A percentile compares a stretch with the other conserved stretches of the same genome.
These are phyloP conservation scores for Kwoniella bestiolae DNA, from an alignment of 768 basidiomycete species.

Conservation along the genomic window DNA sequence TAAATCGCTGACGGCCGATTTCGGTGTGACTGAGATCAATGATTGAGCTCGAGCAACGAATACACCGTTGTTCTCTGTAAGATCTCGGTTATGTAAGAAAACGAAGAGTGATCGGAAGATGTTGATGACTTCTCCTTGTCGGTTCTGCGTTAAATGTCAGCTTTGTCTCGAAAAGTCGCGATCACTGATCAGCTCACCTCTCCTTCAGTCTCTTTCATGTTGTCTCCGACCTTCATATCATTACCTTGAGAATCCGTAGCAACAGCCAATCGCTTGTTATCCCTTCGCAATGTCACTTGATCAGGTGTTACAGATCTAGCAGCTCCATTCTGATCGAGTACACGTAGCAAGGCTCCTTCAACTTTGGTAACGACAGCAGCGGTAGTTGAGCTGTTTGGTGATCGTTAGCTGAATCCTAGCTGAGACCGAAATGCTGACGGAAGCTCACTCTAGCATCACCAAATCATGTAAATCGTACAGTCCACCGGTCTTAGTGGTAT, in stretches of 20 bases:
- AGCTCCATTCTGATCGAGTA: constrained; percentile 91
- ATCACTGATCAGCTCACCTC: constrained; percentile 64
- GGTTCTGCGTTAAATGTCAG: constrained; percentile 61
- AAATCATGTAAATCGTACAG: constrained; percentile 95
- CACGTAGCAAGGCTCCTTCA: constrained; percentile 92
- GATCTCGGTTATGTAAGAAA: constrained; percentile 90
- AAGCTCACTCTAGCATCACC: constrained; percentile 89
- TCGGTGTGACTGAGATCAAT: constrained; percentile 82
- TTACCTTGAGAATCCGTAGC: constrained; percentile 88
- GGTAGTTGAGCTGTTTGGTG: constrained; percentile 71
- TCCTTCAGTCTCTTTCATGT: constrained; percentile 87
- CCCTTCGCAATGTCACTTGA: constrained; percentile 86
- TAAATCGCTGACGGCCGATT: constrained; percentile 73
- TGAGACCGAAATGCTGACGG: background rate
- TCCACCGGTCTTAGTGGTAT: constrained; percentile 83
- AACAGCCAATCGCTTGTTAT: constrained; percentile 76
- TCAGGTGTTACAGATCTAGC: constrained; percentile 87
- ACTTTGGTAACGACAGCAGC: constrained; percentile 98
- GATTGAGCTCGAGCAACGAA: constrained; percentile 88
- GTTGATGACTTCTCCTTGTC: constrained; percentile 88
- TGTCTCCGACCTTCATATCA: constrained; percentile 83
- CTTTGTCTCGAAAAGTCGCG: background rate
- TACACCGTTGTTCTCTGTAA: constrained; percentile 87
- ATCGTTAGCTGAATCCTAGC: constrained; percentile 16
- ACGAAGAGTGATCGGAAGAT: constrained; percentile 92